Conservation (phyloP, 495 filamentous ascomycete species). For the Bacidia gigantensis region DNA sequence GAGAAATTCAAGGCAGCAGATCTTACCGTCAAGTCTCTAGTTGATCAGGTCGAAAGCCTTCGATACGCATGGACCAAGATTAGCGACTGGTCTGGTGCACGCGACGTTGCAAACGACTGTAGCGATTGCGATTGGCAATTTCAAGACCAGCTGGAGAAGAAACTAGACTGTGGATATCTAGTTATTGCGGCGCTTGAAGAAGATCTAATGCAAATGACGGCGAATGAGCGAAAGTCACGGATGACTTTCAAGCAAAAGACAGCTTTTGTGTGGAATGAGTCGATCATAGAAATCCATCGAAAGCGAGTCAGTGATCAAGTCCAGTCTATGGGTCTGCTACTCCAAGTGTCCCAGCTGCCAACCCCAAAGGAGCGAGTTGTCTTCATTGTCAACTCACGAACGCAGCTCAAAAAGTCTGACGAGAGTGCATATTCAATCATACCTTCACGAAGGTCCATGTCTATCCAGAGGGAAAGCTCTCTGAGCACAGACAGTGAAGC, state of each 20-base stretch:
- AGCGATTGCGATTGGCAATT: slow-evolving; percentile 17
- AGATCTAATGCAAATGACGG: slow-evolving; percentile 21
- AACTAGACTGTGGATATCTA: slow-evolving; percentile 27
- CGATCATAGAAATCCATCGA: slow-evolving; percentile 28
- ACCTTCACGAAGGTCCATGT: slow-evolving; percentile 3
- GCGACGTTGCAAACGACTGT: slow-evolving; percentile 12
- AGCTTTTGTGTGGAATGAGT: slow-evolving; percentile 31
- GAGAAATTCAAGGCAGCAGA: slow-evolving; percentile 30
- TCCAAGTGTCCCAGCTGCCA: slow-evolving; percentile 25
- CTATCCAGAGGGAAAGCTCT: background rate
- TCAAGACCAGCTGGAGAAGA: slow-evolving; percentile 22
- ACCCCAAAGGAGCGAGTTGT: background rate
- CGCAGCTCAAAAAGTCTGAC: background rate
- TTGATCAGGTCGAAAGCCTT: slow-evolving; percentile 27
- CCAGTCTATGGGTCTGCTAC: slow-evolving; percentile 29
- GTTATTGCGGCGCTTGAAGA: slow-evolving; percentile 29
- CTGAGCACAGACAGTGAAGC: background rate
- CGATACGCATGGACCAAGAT: slow-evolving; percentile 28
- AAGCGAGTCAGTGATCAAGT: slow-evolving; percentile 28
- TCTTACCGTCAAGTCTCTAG: slow-evolving; percentile 28
- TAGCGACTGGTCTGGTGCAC: slow-evolving; percentile 21
- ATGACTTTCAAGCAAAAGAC: slow-evolving; percentile 17
- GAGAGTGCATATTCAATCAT: slow-evolving; percentile 9
- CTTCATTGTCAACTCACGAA: background rate
- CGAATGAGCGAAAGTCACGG: background rate